These are phyloP conservation scores for Quillaja saponaria DNA, from an alignment of 306 rosid species.

Conservation along the genomic window DNA sequence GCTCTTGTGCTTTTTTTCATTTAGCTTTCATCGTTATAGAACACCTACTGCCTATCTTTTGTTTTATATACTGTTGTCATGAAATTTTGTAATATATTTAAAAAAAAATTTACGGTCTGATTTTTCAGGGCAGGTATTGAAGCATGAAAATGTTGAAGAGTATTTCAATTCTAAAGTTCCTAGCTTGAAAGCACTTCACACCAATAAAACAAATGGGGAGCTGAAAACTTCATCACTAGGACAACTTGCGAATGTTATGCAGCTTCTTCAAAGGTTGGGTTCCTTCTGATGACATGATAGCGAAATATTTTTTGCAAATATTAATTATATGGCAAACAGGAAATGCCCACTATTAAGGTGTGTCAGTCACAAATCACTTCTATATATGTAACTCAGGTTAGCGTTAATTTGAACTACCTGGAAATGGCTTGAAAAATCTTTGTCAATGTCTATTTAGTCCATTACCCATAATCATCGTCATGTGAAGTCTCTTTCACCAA, in stretches of 20 bases:
- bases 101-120: slow-evolving; percentile 22
- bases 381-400: neutral
- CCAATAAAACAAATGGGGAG: slow-evolving; percentile 65
- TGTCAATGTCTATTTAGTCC: neutral
- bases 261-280: slow-evolving; percentile 73
- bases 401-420: neutral
- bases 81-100: slow-evolving; percentile 20
- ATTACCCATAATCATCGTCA: neutral
- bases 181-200: slow-evolving; percentile 61
- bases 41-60: slow-evolving; percentile 1
- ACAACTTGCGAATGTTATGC: slow-evolving; percentile 62
- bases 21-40: slow-evolving; percentile 14
- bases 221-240: slow-evolving; percentile 51
- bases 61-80: slow-evolving; percentile 6
- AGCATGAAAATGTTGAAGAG: slow-evolving; percentile 72
- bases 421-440: neutral
- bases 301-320: slow-evolving; percentile 16
- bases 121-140: slow-evolving; percentile 76
- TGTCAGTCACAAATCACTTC: neutral
- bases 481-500: neutral
- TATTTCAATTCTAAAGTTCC: slow-evolving; percentile 73
- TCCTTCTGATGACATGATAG: slow-evolving; percentile 12
- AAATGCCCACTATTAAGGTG: neutral
- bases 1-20: slow-evolving; percentile 39
- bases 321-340: slow-evolving; percentile 13